These are phyloP conservation scores for Colletotrichum spaethianum DNA, from an alignment of 2,329 filamentous ascomycete genomes.

Conservation along the genomic window DNA sequence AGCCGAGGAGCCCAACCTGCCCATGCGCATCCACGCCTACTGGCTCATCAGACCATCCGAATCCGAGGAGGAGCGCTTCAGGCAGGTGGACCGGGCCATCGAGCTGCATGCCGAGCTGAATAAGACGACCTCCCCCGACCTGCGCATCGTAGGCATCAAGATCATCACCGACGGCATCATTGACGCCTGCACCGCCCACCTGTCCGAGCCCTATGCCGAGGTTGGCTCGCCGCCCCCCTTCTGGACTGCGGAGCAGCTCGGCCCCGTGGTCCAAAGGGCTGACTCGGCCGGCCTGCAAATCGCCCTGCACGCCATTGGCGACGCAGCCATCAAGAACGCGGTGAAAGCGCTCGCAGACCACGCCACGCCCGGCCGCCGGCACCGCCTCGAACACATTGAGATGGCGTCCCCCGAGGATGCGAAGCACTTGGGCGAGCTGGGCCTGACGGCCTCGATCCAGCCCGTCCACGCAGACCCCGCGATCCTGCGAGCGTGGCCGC, in stretches of 20 bases:
- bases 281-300: slow-evolving; percentile 65
- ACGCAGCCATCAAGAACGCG: slow-evolving; percentile 64
- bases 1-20: slow-evolving; percentile 51
- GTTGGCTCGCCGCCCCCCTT: slow-evolving; percentile 60
- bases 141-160: slow-evolving; percentile 69
- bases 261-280: slow-evolving; percentile 64
- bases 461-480: slow-evolving; percentile 67
- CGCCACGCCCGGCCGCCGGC: slow-evolving; percentile 58
- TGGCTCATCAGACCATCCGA: slow-evolving; percentile 68
- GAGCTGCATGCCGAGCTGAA: slow-evolving; percentile 56
- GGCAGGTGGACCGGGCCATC: slow-evolving; percentile 65
- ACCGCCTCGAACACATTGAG: slow-evolving; percentile 72
- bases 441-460: slow-evolving; percentile 66
- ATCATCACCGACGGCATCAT: slow-evolving; percentile 71
- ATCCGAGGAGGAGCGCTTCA: slow-evolving; percentile 57
- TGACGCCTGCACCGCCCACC: slow-evolving; percentile 69
- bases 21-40: slow-evolving; percentile 67
- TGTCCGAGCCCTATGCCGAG: slow-evolving; percentile 68
- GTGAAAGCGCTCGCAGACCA: slow-evolving; percentile 61
- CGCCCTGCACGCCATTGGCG: slow-evolving; percentile 72
- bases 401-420: slow-evolving; percentile 65
- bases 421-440: slow-evolving; percentile 62
- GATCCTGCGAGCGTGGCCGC: slow-evolving; percentile 69
- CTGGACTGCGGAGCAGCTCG: slow-evolving; percentile 64
- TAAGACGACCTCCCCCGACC: slow-evolving; percentile 51